Evolutionary conservation across 192 early-diverging fungal species (phyloP).

Genomic region (Gaertneriomyces sp.): DNA sequence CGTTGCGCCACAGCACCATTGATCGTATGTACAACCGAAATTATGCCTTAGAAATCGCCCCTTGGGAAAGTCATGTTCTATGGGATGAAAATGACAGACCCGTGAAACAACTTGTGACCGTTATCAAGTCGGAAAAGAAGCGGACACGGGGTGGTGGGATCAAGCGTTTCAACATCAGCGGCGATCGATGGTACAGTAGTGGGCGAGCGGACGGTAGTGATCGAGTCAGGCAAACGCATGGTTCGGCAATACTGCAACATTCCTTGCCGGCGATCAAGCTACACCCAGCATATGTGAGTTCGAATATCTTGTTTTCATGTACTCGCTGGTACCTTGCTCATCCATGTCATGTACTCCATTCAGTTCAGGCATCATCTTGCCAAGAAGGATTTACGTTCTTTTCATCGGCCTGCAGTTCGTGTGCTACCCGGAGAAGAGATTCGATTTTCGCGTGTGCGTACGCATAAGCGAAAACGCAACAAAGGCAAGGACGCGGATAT

Average conservation of each 20-base stretch:
- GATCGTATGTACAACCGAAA: conserved; percentile 33
- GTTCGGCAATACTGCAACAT: conserved; percentile 80
- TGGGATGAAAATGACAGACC: conserved; percentile 68
- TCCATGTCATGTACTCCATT: conserved; percentile 6
- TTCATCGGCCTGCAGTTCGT: conserved; percentile 81
- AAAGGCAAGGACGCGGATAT: conserved; percentile 46
- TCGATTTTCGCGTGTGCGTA: conserved; percentile 75
- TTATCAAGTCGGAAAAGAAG: no score
- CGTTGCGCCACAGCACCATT: background rate
- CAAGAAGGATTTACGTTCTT: conserved; percentile 76
- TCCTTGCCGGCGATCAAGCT: conserved; percentile 81
- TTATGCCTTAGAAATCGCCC: conserved; percentile 59
- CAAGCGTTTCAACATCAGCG: conserved; percentile 72
- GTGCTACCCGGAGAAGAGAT: conserved; percentile 57
- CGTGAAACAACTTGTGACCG: no score
- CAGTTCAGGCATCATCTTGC: conserved; percentile 82
- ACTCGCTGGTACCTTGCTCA: background rate
- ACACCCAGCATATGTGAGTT: conserved; percentile 65
- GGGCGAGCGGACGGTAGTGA: conserved; percentile 61
- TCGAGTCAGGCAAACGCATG: conserved; percentile 82
- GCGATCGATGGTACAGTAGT: conserved; percentile 82
- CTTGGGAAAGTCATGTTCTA: conserved; percentile 73
- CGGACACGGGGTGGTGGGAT: no score
- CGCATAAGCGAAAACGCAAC: conserved; percentile 69
- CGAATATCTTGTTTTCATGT: background rate